Evolutionary conservation across 192 early-diverging fungal species (phyloP).

Genomic region (Pilobolus umbonatus): DNA sequence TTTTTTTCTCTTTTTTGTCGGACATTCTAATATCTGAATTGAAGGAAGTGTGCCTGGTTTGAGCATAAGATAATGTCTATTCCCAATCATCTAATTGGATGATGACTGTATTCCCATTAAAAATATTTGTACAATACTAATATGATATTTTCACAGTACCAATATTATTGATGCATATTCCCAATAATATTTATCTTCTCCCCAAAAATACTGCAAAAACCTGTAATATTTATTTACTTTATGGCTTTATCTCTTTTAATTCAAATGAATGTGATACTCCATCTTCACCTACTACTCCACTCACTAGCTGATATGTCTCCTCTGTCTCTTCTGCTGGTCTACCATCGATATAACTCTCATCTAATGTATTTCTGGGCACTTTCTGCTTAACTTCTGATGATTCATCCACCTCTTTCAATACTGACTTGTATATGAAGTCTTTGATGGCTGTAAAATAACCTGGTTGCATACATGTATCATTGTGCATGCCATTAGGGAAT

Average conservation of each 20-base stretch:
- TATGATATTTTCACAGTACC: no score
- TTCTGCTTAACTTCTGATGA: neutral
- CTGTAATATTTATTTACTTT: no score
- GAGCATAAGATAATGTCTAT: no score
- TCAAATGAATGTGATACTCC: slow-evolving; percentile 18
- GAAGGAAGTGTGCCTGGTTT: no score
- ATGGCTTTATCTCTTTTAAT: slow-evolving; percentile 24
- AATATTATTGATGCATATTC: no score
- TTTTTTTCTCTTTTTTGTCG: neutral
- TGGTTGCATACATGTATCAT: slow-evolving; percentile 71
- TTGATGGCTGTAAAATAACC: slow-evolving; percentile 17
- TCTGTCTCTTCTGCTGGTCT: neutral
- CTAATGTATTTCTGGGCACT: slow-evolving; percentile 3
- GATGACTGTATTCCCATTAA: no score
- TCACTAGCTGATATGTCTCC: slow-evolving; percentile 15
- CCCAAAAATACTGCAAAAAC: no score
- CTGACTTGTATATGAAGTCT: neutral
- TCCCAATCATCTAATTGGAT: no score
- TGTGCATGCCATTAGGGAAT: slow-evolving; percentile 86
- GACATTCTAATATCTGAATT: no score
- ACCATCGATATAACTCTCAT: slow-evolving; percentile 13
- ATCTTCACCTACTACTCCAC: slow-evolving; percentile 18
- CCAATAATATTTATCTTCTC: no score
- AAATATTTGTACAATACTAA: no score
- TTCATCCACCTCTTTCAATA: neutral